phyloP scores from a whole-genome alignment of 352 stramenopile genomes.

The Halophytophthora polymorphica region DNA sequence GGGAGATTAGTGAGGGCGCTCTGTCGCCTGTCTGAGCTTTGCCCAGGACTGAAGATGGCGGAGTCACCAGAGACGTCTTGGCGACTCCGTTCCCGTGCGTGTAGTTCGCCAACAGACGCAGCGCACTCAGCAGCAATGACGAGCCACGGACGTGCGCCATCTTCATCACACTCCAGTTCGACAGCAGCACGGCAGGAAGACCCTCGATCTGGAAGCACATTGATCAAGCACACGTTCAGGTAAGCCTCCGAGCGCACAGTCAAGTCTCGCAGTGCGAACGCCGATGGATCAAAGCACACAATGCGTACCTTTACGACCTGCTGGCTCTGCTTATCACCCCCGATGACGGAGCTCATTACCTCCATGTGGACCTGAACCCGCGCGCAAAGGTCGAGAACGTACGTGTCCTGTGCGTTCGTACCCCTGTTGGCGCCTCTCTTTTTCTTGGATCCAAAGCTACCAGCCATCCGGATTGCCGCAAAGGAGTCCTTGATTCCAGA shows the following conservation, averaged over 20 bases:
- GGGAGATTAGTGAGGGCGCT: conserved; percentile 15
- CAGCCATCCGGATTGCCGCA: conserved; percentile 41
- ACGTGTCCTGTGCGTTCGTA: conserved; percentile 24
- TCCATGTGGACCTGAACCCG: conserved; percentile 45
- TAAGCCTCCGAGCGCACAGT: not conserved
- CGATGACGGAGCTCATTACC: conserved; percentile 45
- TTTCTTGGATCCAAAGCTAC: conserved; percentile 43
- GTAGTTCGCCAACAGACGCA: conserved; percentile 52
- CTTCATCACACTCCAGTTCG: conserved; percentile 59
- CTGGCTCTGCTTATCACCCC: conserved; percentile 31
- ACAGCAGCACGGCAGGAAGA: conserved; percentile 32
- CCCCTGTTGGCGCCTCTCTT: conserved; percentile 3
- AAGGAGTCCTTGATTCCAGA: conserved; percentile 41
- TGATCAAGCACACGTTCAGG: not conserved
- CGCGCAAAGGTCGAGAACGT: conserved; percentile 36
- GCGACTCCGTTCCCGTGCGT: conserved; percentile 37
- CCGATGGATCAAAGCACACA: not conserved
- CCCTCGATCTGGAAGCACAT: conserved; percentile 26
- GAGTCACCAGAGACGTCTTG: conserved; percentile 31
- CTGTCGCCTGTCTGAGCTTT: conserved; percentile 12
- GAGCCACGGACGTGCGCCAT: conserved; percentile 42
- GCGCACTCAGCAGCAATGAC: conserved; percentile 31
- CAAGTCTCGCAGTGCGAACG: conserved; percentile 4
- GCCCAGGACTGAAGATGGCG: not conserved
- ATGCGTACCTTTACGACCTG: conserved; percentile 30